Conservation (phyloP, 495 filamentous ascomycete species). For the Penicillium arizonense region DNA sequence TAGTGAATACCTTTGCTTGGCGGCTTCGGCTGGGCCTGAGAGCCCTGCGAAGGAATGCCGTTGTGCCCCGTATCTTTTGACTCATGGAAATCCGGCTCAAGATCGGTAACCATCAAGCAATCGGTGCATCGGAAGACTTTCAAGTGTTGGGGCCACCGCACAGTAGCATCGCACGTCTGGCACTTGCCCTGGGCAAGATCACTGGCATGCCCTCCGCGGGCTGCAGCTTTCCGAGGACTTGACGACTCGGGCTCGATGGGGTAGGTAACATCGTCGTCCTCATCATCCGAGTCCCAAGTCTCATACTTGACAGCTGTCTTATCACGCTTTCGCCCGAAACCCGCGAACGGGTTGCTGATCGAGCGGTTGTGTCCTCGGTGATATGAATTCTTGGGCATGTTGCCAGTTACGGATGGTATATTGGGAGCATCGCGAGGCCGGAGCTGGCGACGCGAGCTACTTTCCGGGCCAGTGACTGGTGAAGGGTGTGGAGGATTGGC, state of each 20-base stretch:
- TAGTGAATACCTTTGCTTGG: conserved; percentile 2
- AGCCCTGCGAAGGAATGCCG: not conserved
- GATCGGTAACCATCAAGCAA: conserved; percentile 84
- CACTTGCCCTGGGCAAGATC: conserved; percentile 68
- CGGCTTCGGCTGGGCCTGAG: not conserved
- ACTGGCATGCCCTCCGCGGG: conserved; percentile 26
- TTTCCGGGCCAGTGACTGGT: conserved; percentile 12
- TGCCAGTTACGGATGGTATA: conserved; percentile 22
- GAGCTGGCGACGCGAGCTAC: conserved; percentile 15
- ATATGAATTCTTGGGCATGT: conserved; percentile 19
- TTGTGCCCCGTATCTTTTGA: conserved; percentile 11
- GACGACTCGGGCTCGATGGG: conserved; percentile 22
- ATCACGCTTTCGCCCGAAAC: conserved; percentile 50
- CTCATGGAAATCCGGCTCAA: conserved; percentile 49
- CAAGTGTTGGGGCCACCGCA: conserved; percentile 79
- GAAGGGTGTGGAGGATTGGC: conserved; percentile 20
- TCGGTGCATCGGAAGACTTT: conserved; percentile 78
- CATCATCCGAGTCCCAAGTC: conserved; percentile 41
- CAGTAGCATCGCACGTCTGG: conserved; percentile 76
- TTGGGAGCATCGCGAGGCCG: conserved; percentile 32
- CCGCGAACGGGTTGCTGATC: conserved; percentile 71
- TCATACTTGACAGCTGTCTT: conserved; percentile 26
- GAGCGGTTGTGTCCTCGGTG: conserved; percentile 61
- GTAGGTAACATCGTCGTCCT: conserved; percentile 39
- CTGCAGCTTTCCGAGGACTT: conserved; percentile 33